Conservation (phyloP, 495 filamentous ascomycete species). For the Apiosordaria backusii region DNA sequence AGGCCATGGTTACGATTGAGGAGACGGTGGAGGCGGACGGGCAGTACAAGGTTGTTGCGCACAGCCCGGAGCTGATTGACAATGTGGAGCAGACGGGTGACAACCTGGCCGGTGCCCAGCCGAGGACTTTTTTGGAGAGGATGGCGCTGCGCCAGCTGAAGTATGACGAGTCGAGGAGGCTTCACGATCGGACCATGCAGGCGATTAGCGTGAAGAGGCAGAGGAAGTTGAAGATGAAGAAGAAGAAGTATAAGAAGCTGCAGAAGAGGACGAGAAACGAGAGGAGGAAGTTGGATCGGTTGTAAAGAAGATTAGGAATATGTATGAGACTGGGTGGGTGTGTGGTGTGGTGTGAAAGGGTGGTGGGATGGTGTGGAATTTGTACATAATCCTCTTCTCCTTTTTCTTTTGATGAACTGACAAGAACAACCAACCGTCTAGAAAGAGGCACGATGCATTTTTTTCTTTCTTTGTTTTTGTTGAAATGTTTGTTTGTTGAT, state of each 20-base stretch:
- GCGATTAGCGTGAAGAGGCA: constrained; percentile 85
- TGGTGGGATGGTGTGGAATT: not conserved
- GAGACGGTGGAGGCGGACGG: constrained; percentile 70
- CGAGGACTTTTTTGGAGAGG: constrained; percentile 48
- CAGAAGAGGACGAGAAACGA: constrained; percentile 86
- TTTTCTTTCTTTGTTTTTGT: not conserved
- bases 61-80: constrained; percentile 48
- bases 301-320: constrained; percentile 30
- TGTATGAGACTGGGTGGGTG: not conserved
- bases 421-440: not conserved
- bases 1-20: constrained; percentile 75
- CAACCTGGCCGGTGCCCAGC: constrained; percentile 24
- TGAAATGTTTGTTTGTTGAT: not conserved
- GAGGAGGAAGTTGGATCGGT: constrained; percentile 77
- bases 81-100: constrained; percentile 21
- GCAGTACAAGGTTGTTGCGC: constrained; percentile 53
- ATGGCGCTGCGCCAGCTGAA: constrained; percentile 49
- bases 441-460: not conserved
- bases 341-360: no score
- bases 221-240: constrained; percentile 97
- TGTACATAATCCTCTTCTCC: not conserved
- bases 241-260: constrained; percentile 99
- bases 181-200: constrained; percentile 45
- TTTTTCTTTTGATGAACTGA: not conserved
- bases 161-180: constrained; percentile 43